Percentiles rank a stretch among this genome's conserved stretches.
Conservation (phyloP, 768 basidiomycete genomes). For the Lactarius deliciosus region DNA sequence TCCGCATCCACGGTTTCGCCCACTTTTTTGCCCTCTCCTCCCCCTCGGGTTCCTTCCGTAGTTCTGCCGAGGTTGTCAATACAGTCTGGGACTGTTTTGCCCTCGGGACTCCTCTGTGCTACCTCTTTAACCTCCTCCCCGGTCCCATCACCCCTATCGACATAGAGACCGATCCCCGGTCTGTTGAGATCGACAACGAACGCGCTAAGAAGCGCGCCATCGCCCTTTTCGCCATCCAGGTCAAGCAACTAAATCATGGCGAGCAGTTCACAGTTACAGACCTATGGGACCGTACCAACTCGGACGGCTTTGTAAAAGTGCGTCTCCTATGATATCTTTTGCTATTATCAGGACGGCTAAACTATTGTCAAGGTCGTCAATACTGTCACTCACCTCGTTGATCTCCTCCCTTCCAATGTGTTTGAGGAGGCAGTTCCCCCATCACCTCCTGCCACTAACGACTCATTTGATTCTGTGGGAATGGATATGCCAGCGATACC, state of each 20-base stretch:
- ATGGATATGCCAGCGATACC: constrained; percentile 43
- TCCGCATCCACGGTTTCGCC: constrained; percentile 73
- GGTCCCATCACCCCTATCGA: constrained; percentile 41
- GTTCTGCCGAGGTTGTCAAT: constrained; percentile 88
- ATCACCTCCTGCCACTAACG: constrained; percentile 58
- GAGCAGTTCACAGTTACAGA: constrained; percentile 91
- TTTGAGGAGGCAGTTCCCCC: constrained; percentile 60
- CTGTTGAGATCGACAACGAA: constrained; percentile 70
- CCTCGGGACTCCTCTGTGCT: constrained; percentile 90
- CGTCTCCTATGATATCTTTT: constrained; percentile 31
- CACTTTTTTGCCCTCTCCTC: constrained; percentile 66
- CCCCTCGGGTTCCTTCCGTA: constrained; percentile 55
- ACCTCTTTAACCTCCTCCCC: constrained; percentile 91
- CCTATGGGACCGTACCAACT: constrained; percentile 86
- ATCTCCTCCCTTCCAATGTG: constrained; percentile 65
- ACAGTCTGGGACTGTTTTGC: constrained; percentile 95
- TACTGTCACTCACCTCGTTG: constrained; percentile 83
- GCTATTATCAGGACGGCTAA: constrained; percentile 7
- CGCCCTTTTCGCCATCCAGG: constrained; percentile 87
- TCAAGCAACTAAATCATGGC: constrained; percentile 67
- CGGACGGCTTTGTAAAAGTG: constrained; percentile 94
- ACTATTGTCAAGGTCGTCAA: constrained; percentile 66
- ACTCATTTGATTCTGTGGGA: constrained; percentile 57
- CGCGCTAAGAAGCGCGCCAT: constrained; percentile 88
- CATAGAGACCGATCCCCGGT: constrained; percentile 64